phyloP scores from a whole-genome alignment of 73 alveolate species.

The Tetrahymena borealis region DNA sequence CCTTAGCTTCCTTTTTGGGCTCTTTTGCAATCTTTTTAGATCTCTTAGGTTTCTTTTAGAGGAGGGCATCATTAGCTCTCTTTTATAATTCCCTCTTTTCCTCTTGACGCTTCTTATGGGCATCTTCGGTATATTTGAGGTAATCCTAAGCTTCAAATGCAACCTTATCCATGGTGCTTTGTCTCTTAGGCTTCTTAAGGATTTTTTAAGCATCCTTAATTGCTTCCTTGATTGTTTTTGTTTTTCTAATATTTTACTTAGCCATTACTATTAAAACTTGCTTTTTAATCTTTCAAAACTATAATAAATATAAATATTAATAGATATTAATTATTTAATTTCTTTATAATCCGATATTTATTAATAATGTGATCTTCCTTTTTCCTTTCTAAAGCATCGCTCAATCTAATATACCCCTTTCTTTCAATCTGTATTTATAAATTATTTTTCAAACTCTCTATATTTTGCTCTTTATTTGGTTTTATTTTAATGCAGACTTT shows the following conservation, averaged over 20 bases:
- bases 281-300: background rate
- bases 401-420: too few relatives aligned
- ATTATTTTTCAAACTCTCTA: too few relatives aligned
- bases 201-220: background rate
- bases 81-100: background rate
- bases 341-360: too few relatives aligned
- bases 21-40: background rate
- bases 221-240: background rate
- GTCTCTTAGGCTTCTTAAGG: background rate
- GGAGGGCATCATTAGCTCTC: background rate
- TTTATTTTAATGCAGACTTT: too few relatives aligned
- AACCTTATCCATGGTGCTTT: background rate
- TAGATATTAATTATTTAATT: too few relatives aligned
- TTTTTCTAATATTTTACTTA: background rate
- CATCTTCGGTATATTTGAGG: background rate
- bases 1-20: background rate
- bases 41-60: background rate
- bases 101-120: background rate
- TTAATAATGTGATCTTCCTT: too few relatives aligned
- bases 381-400: too few relatives aligned
- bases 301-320: background rate
- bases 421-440: too few relatives aligned
- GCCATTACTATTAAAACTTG: background rate
- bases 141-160: background rate
- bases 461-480: too few relatives aligned